Evolutionary conservation across 768 basidiomycete species (phyloP).

Genomic region (Pulveroboletus sp.): DNA sequence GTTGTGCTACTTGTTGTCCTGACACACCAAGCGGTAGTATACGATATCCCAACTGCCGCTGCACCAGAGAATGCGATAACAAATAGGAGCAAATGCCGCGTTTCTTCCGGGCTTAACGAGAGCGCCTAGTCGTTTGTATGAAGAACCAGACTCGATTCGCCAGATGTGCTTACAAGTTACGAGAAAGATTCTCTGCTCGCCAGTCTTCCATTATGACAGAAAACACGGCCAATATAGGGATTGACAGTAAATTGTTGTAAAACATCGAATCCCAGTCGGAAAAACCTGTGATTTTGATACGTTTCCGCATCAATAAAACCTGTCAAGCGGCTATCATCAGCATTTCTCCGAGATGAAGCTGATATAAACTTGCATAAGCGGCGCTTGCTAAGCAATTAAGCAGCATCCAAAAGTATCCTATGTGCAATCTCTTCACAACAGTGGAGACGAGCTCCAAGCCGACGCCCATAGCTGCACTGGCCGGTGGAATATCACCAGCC

Average conservation of each 20-base stretch:
- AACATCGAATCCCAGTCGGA: slow-evolving; percentile 99
- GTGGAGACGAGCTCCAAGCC: slow-evolving; percentile 37
- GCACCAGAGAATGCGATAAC: slow-evolving; percentile 97
- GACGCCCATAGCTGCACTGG: slow-evolving; percentile 24
- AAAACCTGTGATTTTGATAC: slow-evolving; percentile 92
- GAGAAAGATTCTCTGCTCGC: slow-evolving; percentile 66
- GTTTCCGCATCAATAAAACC: slow-evolving; percentile 95
- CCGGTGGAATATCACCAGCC: slow-evolving; percentile 22
- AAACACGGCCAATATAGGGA: slow-evolving; percentile 80
- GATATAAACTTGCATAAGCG: slow-evolving; percentile 62
- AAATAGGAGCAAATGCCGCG: slow-evolving; percentile 69
- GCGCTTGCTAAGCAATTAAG: slow-evolving; percentile 88
- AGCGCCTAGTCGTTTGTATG: not conserved
- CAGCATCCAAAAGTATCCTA: slow-evolving; percentile 96
- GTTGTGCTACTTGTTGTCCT: slow-evolving; percentile 95
- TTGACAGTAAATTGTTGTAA: slow-evolving; percentile 95
- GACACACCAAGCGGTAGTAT: slow-evolving; percentile 98
- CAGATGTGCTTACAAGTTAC: slow-evolving; percentile 80
- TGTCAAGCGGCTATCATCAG: slow-evolving; percentile 27
- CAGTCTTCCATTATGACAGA: slow-evolving; percentile 88
- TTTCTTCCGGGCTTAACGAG: slow-evolving; percentile 67
- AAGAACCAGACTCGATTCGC: not conserved
- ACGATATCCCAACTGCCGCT: slow-evolving; percentile 95
- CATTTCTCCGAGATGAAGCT: not conserved
- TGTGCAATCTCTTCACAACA: slow-evolving; percentile 52